Evolutionary conservation across 306 rosid species (phyloP), one percentile per base, ranked within the genome.

Genomic region (Lathyrus oleraceus): DNA sequence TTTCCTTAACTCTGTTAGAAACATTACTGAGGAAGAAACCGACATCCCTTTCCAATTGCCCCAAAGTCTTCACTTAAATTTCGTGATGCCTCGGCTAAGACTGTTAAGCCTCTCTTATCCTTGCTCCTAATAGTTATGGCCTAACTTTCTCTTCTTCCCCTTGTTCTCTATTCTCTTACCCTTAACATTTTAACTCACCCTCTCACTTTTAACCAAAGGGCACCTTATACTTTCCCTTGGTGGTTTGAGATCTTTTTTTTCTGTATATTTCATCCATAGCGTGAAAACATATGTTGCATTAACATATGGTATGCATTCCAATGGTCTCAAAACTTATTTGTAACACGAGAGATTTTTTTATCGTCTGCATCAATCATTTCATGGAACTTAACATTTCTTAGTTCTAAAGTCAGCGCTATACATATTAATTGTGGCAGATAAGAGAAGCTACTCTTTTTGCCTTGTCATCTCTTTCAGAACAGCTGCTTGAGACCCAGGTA

Each of bases 401-500:
- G 13, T 53, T 78, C 69, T 61, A 30, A 36, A n/a, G 38, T 36
- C 62, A 61, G 42, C 73, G 58, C 57, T 67, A 51, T 73, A 44
- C 73, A 35, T 76, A 61, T 61, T 35, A 36, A 61, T 16, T 76
- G 72, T 88, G 80, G 82, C 96, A 93, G 98, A 81, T 83, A 44
- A 90, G 89, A 84, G 98, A 93, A 87, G 97, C 97, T 76, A 78
- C 87, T 38, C 86, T 93, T 53, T 90, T 79, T 81, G 89, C 96
- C 52, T 78, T 90, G 74, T 78, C 91, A 45, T 90, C 93, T 65
- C 80, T 90, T 74, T 87, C 97, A 27, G 98, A 93, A 45, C 92
- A 85, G 52, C 78, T 88, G 82, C 78, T 76, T 69, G 94, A 90
- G 80, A 79, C 86, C 51, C 86, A 90, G 97, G 98, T 90, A 62